Conservation (phyloP, 1,139 yeast genomes). For the Keqinozyma sinolaborantium region DNA sequence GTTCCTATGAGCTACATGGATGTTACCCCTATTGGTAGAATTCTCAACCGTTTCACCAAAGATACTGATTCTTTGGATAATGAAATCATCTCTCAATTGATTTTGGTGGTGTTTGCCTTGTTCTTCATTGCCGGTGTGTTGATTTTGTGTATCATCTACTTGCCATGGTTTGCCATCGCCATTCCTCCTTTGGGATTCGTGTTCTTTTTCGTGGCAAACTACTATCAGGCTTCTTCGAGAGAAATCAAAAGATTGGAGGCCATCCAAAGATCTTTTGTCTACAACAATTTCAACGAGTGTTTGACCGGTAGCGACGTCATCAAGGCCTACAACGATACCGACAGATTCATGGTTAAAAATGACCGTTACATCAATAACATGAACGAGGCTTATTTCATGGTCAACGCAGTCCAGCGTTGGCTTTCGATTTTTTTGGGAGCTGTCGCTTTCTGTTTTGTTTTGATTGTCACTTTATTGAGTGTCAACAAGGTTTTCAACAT, state of each 20-base stretch:
- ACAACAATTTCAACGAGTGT: constrained; percentile 71
- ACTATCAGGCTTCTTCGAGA: constrained; percentile 44
- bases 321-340: constrained; percentile 52
- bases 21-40: constrained; percentile 58
- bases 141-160: constrained; percentile 62
- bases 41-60: constrained; percentile 62
- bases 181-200: constrained; percentile 42
- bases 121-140: constrained; percentile 59
- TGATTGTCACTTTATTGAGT: constrained; percentile 56
- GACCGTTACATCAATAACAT: constrained; percentile 52
- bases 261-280: constrained; percentile 31
- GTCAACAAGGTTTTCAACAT: constrained; percentile 60
- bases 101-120: constrained; percentile 39
- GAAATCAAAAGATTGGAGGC: constrained; percentile 44
- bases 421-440: constrained; percentile 60
- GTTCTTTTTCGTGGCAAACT: constrained; percentile 50
- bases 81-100: constrained; percentile 58
- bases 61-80: constrained; percentile 83
- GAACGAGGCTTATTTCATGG: constrained; percentile 69
- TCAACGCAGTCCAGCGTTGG: constrained; percentile 78
- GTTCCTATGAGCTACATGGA: constrained; percentile 62
- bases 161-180: constrained; percentile 52
- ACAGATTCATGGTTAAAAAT: constrained; percentile 49
- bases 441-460: constrained; percentile 43
- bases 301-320: constrained; percentile 71